A percentile compares a stretch with the other conserved stretches of the same genome.
These are phyloP conservation scores for Paraconiothyrium brasiliense DNA, from an alignment of 2,329 filamentous ascomycete genomes.

Conservation along the genomic window DNA sequence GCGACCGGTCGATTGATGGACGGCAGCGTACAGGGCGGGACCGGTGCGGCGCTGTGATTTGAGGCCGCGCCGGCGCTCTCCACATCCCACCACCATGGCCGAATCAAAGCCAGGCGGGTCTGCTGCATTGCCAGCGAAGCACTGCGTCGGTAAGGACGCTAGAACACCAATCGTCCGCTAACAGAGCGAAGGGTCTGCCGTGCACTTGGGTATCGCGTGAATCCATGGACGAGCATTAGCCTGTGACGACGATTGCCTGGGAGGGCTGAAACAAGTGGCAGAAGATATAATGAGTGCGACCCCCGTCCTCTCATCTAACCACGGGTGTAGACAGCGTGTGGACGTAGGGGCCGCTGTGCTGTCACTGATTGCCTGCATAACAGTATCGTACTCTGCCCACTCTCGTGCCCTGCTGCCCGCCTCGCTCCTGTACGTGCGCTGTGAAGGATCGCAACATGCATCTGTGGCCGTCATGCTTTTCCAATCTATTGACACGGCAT, in stretches of 20 bases:
- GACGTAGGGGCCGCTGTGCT: slow-evolving; percentile 21
- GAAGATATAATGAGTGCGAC: slow-evolving; percentile 25
- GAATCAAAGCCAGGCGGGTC: slow-evolving; percentile 31
- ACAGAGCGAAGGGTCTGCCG: slow-evolving; percentile 36
- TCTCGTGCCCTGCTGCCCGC: slow-evolving; percentile 27
- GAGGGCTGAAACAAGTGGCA: slow-evolving; percentile 34
- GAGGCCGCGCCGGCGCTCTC: slow-evolving; percentile 34
- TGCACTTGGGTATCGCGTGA: slow-evolving; percentile 37
- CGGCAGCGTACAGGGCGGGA: slow-evolving; percentile 33
- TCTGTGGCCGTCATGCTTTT: slow-evolving; percentile 28
- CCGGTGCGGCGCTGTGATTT: slow-evolving; percentile 35
- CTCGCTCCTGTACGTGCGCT: slow-evolving; percentile 24
- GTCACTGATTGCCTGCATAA: slow-evolving; percentile 41
- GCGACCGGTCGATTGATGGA: slow-evolving; percentile 43
- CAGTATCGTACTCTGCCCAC: slow-evolving; percentile 28
- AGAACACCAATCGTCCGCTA: slow-evolving; percentile 41
- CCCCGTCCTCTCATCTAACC: slow-evolving; percentile 14
- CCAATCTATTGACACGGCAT: slow-evolving; percentile 17
- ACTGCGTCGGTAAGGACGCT: slow-evolving; percentile 43
- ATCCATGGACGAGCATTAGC: neutral
- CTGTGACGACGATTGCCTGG: slow-evolving; percentile 35
- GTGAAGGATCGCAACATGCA: slow-evolving; percentile 35
- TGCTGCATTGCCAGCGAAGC: slow-evolving; percentile 50
- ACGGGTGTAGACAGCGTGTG: slow-evolving; percentile 3
- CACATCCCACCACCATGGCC: slow-evolving; percentile 31